Conservation (phyloP, 2,329 filamentous ascomycete species). For the Corynespora cassiicola region DNA sequence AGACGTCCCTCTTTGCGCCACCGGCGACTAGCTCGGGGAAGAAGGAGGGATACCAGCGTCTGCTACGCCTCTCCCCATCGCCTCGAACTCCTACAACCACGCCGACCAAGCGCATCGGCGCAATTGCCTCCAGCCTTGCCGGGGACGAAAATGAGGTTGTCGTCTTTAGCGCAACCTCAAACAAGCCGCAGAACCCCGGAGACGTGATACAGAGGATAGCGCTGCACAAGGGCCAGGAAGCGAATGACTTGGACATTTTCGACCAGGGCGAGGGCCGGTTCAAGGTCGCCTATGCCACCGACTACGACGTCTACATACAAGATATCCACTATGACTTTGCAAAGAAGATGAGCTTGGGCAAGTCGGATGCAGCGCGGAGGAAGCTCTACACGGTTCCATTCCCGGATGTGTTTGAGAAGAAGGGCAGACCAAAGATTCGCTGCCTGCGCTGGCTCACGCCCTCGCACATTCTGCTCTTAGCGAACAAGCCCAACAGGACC, state of each 20-base stretch:
- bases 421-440: constrained; percentile 59
- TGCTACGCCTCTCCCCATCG: constrained; percentile 64
- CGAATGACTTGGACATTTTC: constrained; percentile 73
- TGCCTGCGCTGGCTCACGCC: constrained; percentile 63
- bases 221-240: constrained; percentile 60
- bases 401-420: constrained; percentile 42
- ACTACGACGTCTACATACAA: constrained; percentile 74
- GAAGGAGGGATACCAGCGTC: constrained; percentile 66
- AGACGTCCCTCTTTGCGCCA: constrained; percentile 58
- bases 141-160: constrained; percentile 76
- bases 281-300: constrained; percentile 79
- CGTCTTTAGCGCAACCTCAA: constrained; percentile 73
- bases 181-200: constrained; percentile 49
- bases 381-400: constrained; percentile 39
- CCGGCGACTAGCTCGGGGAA: constrained; percentile 47
- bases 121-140: constrained; percentile 78
- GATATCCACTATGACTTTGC: constrained; percentile 61
- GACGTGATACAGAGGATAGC: constrained; percentile 63
- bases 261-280: constrained; percentile 69
- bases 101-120: constrained; percentile 71
- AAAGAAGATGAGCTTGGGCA: constrained; percentile 45
- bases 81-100: constrained; percentile 51
- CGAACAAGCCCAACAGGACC: constrained; percentile 60
- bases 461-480: constrained; percentile 60
- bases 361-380: constrained; percentile 26